phyloP scores from a whole-genome alignment of 2,329 filamentous ascomycete species.

The Gaeumannomyces sp. region DNA sequence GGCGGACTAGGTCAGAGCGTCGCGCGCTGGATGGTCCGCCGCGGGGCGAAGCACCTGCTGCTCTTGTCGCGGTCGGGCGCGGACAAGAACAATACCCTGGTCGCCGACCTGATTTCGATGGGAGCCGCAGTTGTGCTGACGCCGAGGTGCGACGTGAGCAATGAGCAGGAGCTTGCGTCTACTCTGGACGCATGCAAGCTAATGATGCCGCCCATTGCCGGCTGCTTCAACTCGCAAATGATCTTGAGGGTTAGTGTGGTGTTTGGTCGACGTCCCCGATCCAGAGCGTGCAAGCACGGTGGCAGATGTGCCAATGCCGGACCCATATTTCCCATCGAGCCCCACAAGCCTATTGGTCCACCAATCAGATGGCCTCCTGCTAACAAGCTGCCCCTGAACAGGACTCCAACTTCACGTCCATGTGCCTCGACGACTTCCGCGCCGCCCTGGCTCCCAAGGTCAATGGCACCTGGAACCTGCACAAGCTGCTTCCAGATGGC shows the following conservation, averaged over 20 bases:
- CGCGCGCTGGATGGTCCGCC: slow-evolving; percentile 17
- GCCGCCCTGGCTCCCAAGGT: slow-evolving; percentile 24
- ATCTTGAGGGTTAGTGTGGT: slow-evolving; percentile 10
- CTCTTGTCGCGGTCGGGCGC: slow-evolving; percentile 7
- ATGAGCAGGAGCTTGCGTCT: not conserved
- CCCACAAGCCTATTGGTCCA: not conserved
- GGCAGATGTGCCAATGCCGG: too few relatives aligned
- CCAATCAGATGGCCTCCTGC: not conserved
- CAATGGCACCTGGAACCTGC: slow-evolving; percentile 25
- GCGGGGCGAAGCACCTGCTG: slow-evolving; percentile 16
- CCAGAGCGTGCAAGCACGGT: too few relatives aligned
- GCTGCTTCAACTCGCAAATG: slow-evolving; percentile 29
- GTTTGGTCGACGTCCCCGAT: too few relatives aligned
- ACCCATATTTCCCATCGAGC: too few relatives aligned
- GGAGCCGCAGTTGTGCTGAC: not conserved
- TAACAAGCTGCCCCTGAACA: not conserved
- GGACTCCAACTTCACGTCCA: slow-evolving; percentile 12
- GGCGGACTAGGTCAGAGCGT: slow-evolving; percentile 18
- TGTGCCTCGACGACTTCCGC: slow-evolving; percentile 9
- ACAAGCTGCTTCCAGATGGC: slow-evolving; percentile 17
- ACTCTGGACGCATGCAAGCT: not conserved
- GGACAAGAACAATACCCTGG: not conserved
- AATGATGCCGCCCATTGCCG: slow-evolving; percentile 23
- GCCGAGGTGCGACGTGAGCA: slow-evolving; percentile 3
- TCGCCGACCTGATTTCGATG: not conserved